A percentile compares a stretch with the other conserved stretches of the same genome.
These are phyloP conservation scores for Postia placenta DNA, from an alignment of 768 basidiomycete genomes.

Conservation along the genomic window DNA sequence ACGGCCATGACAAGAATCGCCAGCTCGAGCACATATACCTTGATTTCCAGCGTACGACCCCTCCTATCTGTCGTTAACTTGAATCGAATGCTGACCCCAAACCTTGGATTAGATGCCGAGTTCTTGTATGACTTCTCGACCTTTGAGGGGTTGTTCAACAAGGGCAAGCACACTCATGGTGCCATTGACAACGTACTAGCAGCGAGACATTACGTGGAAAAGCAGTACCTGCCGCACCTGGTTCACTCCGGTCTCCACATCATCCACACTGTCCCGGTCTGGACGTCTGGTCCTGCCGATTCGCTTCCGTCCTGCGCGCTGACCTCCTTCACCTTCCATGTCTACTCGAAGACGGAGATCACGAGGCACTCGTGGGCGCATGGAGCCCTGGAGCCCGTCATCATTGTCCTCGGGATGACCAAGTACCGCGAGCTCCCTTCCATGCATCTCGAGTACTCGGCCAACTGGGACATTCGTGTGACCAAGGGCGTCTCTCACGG, in stretches of 20 bases:
- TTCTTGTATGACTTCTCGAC: slow-evolving; percentile 22
- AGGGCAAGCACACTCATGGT: slow-evolving; percentile 8
- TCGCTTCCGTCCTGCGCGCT: slow-evolving; percentile 12
- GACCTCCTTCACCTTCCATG: slow-evolving; percentile 18
- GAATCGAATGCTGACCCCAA: background rate
- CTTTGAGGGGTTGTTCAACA: slow-evolving; percentile 15
- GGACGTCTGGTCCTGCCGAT: background rate
- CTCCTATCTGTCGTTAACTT: too few relatives aligned
- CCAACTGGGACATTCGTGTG: slow-evolving; percentile 16
- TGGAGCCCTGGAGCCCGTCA: slow-evolving; percentile 14
- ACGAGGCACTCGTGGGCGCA: slow-evolving; percentile 16
- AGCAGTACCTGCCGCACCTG: slow-evolving; percentile 21
- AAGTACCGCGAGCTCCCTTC: slow-evolving; percentile 13
- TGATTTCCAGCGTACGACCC: slow-evolving; percentile 19
- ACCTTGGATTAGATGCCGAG: slow-evolving; percentile 14
- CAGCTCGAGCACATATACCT: slow-evolving; percentile 17
- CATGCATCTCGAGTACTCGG: slow-evolving; percentile 15
- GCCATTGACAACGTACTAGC: slow-evolving; percentile 18
- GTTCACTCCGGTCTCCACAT: slow-evolving; percentile 17
- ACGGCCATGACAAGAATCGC: slow-evolving; percentile 8
- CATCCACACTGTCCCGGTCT: slow-evolving; percentile 21
- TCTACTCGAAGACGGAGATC: slow-evolving; percentile 17
- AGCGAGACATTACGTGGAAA: slow-evolving; percentile 17
- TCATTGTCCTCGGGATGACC: slow-evolving; percentile 23
- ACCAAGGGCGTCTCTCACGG: slow-evolving; percentile 19